Evolutionary conservation across 495 filamentous ascomycete genomes (phyloP).

Genomic region (Penicillium atrosanguineum): DNA sequence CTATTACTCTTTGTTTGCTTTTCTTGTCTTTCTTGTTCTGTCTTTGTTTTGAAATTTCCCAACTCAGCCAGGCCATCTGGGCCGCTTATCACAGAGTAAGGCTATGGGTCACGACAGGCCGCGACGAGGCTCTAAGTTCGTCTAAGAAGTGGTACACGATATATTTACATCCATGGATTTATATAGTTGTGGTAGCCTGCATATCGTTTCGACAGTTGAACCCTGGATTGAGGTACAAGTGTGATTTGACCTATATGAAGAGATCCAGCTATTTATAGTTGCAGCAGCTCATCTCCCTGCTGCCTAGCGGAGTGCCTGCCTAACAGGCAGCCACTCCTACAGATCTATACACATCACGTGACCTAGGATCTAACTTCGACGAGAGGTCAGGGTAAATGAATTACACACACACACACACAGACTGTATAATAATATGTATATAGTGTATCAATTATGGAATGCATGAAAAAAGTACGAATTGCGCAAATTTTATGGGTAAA

Average conservation of each 20-base stretch:
- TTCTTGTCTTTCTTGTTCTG: background rate
- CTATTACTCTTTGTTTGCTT: background rate
- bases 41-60: background rate
- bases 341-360: constrained; percentile 11
- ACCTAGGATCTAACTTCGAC: constrained; percentile 8
- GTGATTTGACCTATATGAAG: constrained; percentile 6
- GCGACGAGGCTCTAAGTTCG: too few relatives aligned
- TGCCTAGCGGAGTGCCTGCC: constrained; percentile 5
- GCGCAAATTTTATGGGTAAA: too few relatives aligned
- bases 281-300: too few relatives aligned
- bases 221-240: constrained; percentile 7
- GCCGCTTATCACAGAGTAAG: background rate
- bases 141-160: too few relatives aligned
- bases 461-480: too few relatives aligned
- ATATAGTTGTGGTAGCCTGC: constrained; percentile 5
- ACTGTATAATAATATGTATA: too few relatives aligned
- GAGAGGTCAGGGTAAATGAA: too few relatives aligned
- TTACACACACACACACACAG: too few relatives aligned
- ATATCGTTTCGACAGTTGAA: background rate
- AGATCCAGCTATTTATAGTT: constrained; percentile 12
- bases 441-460: too few relatives aligned
- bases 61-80: background rate
- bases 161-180: constrained; percentile 4
- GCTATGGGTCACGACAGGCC: constrained; percentile 11
- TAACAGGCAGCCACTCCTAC: background rate